These are phyloP conservation scores for Eutypella sp. DNA, from an alignment of 2,329 filamentous ascomycete species.

Conservation along the genomic window DNA sequence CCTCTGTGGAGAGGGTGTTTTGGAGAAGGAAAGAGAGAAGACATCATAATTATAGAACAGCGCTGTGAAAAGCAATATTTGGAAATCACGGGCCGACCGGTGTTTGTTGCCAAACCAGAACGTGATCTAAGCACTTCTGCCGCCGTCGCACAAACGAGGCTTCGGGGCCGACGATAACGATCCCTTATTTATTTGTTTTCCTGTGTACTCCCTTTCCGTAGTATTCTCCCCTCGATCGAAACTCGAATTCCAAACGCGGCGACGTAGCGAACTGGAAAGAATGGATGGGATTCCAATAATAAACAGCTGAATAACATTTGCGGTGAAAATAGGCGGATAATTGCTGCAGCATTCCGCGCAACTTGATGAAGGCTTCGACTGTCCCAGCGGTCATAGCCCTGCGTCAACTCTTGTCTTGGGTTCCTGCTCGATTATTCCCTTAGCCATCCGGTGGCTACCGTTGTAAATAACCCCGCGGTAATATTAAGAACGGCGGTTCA, in stretches of 20 bases:
- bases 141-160: neutral
- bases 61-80: constrained; percentile 12
- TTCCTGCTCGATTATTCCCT: constrained; percentile 5
- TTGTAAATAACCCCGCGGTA: constrained; percentile 3
- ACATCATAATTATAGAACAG: constrained; percentile 5
- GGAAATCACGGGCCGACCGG: constrained; percentile 20
- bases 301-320: constrained; percentile 5
- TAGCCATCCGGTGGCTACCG: constrained; percentile 6
- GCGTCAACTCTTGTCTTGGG: constrained; percentile 1
- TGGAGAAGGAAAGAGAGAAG: constrained; percentile 10
- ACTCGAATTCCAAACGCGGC: constrained; percentile 4
- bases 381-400: constrained; percentile 18
- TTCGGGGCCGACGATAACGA: too few species aligned
- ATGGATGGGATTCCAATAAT: neutral
- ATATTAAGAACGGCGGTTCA: constrained; percentile 35
- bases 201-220: constrained; percentile 7
- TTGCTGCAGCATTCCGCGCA: neutral
- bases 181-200: constrained; percentile 5
- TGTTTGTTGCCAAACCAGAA: constrained; percentile 25
- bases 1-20: too few species aligned
- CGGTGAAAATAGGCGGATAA: neutral
- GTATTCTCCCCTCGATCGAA: constrained; percentile 12
- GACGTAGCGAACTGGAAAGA: constrained; percentile 7
- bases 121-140: constrained; percentile 18
- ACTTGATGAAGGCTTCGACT: constrained; percentile 5